Percentiles rank a stretch among this genome's conserved stretches.
These are phyloP conservation scores for Penicillium sp. DNA, from an alignment of 2,329 filamentous ascomycete species.

Conservation along the genomic window DNA sequence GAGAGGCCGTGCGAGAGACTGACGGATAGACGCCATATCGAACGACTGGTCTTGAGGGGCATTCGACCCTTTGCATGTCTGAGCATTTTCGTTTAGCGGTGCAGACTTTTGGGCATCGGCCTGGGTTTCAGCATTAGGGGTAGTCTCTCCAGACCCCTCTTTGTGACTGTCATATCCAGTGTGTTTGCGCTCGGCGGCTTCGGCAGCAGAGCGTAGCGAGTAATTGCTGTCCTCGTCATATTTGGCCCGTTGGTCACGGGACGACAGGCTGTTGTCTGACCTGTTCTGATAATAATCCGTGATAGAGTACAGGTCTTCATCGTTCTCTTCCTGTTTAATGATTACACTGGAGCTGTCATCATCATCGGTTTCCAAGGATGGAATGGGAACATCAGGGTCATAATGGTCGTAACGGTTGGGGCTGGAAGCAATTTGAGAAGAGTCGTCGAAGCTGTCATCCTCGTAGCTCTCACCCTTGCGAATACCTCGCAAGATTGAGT, in stretches of 20 bases:
- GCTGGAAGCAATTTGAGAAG: slow-evolving; percentile 58
- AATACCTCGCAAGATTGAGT: slow-evolving; percentile 87
- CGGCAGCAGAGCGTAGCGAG: slow-evolving; percentile 45
- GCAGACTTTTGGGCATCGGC: background rate
- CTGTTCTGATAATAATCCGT: slow-evolving; percentile 61
- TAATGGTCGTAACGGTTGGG: slow-evolving; percentile 60
- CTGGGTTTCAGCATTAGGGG: slow-evolving; percentile 28
- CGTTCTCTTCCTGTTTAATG: slow-evolving; percentile 62
- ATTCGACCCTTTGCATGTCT: slow-evolving; percentile 33
- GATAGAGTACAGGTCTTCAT: slow-evolving; percentile 63
- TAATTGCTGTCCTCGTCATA: slow-evolving; percentile 59
- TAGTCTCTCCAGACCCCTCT: slow-evolving; percentile 31
- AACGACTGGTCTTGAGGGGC: slow-evolving; percentile 23
- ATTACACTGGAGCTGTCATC: slow-evolving; percentile 58
- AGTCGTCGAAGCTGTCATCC: slow-evolving; percentile 64
- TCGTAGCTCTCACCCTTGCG: slow-evolving; percentile 61
- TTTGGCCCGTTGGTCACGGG: slow-evolving; percentile 30
- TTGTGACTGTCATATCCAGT: slow-evolving; percentile 26
- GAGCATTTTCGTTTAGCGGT: slow-evolving; percentile 31
- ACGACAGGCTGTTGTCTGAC: slow-evolving; percentile 37
- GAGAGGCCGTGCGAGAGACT: slow-evolving; percentile 41
- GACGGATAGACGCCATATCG: slow-evolving; percentile 38
- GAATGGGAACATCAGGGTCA: slow-evolving; percentile 87
- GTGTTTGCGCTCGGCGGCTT: slow-evolving; percentile 11
- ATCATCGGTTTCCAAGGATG: slow-evolving; percentile 70